Base-by-base conservation (phyloP, 2,329 filamentous ascomycete genomes). In the Aspergillus sp. region DNA sequence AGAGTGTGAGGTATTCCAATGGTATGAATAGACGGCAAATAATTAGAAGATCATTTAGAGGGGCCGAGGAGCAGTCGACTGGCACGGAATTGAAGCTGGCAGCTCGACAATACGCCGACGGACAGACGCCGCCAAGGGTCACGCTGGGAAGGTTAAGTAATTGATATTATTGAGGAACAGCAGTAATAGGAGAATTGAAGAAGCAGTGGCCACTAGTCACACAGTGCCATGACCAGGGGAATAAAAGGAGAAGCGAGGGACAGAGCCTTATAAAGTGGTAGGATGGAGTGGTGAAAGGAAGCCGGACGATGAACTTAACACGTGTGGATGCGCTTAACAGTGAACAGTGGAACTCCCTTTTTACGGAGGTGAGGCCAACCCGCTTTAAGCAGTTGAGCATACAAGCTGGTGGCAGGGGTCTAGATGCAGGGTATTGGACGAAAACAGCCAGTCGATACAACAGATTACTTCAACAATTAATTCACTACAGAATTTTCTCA, bases 141-240 rank as follows among this genome's bases (percentile, higher is more conserved):
- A 17, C 51, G 45, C 49, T 39, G 40, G 19, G n/a, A 49, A 57
- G 45, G 17, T n/a, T 22, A 51, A 48, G 46, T 37, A 40, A 59
- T 53, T 54, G 27, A 53, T 19, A 48, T 34, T 57, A 15, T 34
- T 56, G 20, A 55, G 33, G 17, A 56, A 50, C 20, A 42, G 34
- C 17, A 61, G 63, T 72, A 66, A 75, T 49, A 73, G 67, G 73
- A 76, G 69, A 69, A 74, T 73, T 40, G 45, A 54, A 54, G 48
- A 13, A 27, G 33, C 17, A 54, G 46, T 67, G 60, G 63, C 68
- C 69, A 61, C 42, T 65, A 67, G 58, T 66, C 54, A 66, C 61
- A 63, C 68, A 51, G 63, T 65, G 69, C 72, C 73, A 75, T 75
- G 64, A 69, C 71, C 71, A 51, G 63, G 54, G 62, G 58, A 51